Evolutionary conservation across 495 filamentous ascomycete genomes (phyloP).

Genomic region (Penicillium ucsense): DNA sequence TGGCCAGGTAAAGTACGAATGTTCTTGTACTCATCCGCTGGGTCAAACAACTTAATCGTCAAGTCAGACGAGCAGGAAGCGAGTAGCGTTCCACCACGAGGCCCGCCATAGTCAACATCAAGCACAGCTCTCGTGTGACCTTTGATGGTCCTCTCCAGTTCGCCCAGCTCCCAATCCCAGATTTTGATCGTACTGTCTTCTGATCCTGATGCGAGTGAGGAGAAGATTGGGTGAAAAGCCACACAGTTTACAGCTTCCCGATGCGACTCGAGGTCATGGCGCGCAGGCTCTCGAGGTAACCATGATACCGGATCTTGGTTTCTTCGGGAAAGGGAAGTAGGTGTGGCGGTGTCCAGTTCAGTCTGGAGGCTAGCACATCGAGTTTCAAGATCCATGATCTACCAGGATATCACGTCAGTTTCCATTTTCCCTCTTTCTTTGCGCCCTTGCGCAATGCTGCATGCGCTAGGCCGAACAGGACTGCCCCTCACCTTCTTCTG

Average conservation of each 20-base stretch:
- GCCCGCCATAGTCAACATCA: slow-evolving; percentile 83
- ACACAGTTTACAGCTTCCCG: slow-evolving; percentile 71
- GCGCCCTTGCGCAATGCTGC: slow-evolving; percentile 28
- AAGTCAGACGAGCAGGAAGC: slow-evolving; percentile 82
- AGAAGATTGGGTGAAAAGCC: slow-evolving; percentile 88
- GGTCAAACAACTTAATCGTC: slow-evolving; percentile 94
- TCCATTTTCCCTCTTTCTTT: slow-evolving; percentile 47
- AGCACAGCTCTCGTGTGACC: slow-evolving; percentile 84
- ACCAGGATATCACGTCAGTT: slow-evolving; percentile 46
- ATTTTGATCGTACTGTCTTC: slow-evolving; percentile 91
- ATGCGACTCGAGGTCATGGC: slow-evolving; percentile 76
- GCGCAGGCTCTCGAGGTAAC: slow-evolving; percentile 73
- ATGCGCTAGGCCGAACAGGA: slow-evolving; percentile 37
- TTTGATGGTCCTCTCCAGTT: slow-evolving; percentile 81
- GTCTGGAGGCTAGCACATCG: slow-evolving; percentile 57
- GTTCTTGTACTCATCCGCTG: slow-evolving; percentile 84
- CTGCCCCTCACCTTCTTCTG: slow-evolving; percentile 65
- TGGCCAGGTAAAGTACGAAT: slow-evolving; percentile 84
- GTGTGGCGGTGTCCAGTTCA: slow-evolving; percentile 78
- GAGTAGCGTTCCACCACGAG: slow-evolving; percentile 68
- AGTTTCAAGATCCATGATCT: slow-evolving; percentile 91
- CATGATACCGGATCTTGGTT: slow-evolving; percentile 76
- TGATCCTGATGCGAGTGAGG: slow-evolving; percentile 79
- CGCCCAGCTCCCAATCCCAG: slow-evolving; percentile 94
- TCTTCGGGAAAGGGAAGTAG: slow-evolving; percentile 42